phyloP scores from a whole-genome alignment of 768 basidiomycete genomes.

The Zangia roseola region DNA sequence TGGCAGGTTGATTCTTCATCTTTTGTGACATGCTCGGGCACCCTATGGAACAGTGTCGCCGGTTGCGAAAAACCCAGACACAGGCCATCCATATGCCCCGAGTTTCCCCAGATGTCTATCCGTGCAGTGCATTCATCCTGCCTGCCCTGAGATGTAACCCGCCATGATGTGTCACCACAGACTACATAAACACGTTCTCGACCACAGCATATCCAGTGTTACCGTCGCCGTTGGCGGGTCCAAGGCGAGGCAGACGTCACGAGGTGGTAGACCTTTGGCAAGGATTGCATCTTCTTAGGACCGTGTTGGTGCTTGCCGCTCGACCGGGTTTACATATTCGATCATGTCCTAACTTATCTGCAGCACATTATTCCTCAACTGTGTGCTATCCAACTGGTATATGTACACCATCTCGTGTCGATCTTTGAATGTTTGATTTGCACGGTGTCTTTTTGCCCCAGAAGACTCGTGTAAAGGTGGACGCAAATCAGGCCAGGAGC shows the following conservation, averaged over 20 bases:
- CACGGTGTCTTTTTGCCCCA: no score
- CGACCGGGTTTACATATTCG: slow-evolving; percentile 4
- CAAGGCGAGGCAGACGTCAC: no score
- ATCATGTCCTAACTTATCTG: neutral
- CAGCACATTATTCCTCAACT: neutral
- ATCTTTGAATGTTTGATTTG: no score
- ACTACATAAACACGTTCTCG: slow-evolving; percentile 83
- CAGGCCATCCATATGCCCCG: no score
- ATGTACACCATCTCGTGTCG: neutral
- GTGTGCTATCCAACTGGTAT: slow-evolving; percentile 19
- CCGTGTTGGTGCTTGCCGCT: slow-evolving; percentile 1
- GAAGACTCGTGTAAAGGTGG: no score
- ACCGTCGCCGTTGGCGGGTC: slow-evolving; percentile 95
- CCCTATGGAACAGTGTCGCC: slow-evolving; percentile 94
- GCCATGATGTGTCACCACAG: slow-evolving; percentile 44
- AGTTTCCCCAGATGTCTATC: slow-evolving; percentile 88
- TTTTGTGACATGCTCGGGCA: slow-evolving; percentile 86
- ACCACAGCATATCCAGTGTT: slow-evolving; percentile 72
- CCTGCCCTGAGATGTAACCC: no score
- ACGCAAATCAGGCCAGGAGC: no score
- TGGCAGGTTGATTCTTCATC: no score
- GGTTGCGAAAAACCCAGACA: slow-evolving; percentile 79
- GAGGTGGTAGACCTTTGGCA: slow-evolving; percentile 85
- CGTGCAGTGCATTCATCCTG: slow-evolving; percentile 60
- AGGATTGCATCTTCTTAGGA: no score